These are phyloP conservation scores for Aureobasidium sp. DNA, from an alignment of 2,329 filamentous ascomycete genomes.

Conservation along the genomic window DNA sequence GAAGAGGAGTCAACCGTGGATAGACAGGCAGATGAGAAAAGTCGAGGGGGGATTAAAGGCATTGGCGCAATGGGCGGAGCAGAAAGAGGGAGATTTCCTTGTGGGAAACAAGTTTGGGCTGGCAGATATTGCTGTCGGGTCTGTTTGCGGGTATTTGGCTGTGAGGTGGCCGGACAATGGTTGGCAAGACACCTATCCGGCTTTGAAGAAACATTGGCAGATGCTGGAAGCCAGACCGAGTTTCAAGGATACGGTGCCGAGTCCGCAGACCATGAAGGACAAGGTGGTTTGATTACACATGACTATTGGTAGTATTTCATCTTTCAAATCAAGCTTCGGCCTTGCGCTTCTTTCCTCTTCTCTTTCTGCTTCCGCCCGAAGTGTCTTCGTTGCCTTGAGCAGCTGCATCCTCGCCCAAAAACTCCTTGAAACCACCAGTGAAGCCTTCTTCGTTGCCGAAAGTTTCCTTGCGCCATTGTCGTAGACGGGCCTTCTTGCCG, in stretches of 20 bases:
- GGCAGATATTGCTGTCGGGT: constrained; percentile 31
- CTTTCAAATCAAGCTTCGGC: constrained; percentile 19
- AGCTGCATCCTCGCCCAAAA: constrained; percentile 23
- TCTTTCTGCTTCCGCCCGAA: constrained; percentile 31
- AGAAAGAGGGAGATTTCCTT: constrained; percentile 24
- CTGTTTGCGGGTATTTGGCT: constrained; percentile 30
- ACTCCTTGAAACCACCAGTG: constrained; percentile 34
- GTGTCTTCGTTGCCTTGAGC: constrained; percentile 25
- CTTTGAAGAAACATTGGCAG: constrained; percentile 40
- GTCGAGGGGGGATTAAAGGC: constrained; percentile 30
- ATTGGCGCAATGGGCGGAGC: constrained; percentile 26
- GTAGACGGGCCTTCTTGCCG: constrained; percentile 83
- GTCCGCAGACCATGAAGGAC: constrained; percentile 30
- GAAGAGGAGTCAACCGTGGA: constrained; percentile 29
- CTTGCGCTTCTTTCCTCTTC: constrained; percentile 32
- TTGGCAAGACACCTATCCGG: constrained; percentile 30
- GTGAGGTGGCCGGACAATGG: constrained; percentile 28
- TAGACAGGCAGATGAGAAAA: constrained; percentile 30
- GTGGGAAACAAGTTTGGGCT: constrained; percentile 28
- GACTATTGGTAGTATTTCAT: neutral
- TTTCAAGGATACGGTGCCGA: constrained; percentile 29
- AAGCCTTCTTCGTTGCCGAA: constrained; percentile 55
- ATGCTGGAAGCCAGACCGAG: constrained; percentile 38
- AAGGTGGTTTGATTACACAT: constrained; percentile 26
- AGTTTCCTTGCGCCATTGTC: constrained; percentile 72